A percentile compares a stretch with the other conserved stretches of the same genome.
phyloP scores from a whole-genome alignment of 306 rosid species.

The Acacia confusa region DNA sequence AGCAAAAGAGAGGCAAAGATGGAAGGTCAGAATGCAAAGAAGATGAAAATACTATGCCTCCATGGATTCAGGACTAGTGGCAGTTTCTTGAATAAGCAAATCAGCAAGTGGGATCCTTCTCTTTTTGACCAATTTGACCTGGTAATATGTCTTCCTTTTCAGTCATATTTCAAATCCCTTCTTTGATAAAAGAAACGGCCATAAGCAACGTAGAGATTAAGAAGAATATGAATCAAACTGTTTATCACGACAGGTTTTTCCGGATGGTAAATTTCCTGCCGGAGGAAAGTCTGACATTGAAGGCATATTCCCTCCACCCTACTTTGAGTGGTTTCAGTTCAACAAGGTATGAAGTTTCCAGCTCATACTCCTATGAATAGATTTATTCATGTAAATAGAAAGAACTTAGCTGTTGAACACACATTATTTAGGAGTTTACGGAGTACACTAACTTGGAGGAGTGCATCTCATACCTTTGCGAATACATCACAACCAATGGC shows the following conservation, averaged over 20 bases:
- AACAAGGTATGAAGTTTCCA: constrained; percentile 48
- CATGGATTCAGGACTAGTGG: constrained; percentile 96
- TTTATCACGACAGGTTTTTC: constrained; percentile 55
- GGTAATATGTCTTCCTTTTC: constrained; percentile 38
- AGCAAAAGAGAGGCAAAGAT: constrained; percentile 17
- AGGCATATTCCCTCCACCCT: constrained; percentile 82
- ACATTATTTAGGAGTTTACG: constrained; percentile 62
- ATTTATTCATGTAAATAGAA: neutral
- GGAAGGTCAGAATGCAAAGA: constrained; percentile 46
- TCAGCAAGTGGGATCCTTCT: constrained; percentile 86
- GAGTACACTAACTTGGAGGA: constrained; percentile 78
- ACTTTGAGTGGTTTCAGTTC: constrained; percentile 90
- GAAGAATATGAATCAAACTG: neutral
- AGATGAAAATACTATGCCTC: constrained; percentile 78
- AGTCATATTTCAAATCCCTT: neutral
- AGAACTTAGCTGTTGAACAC: constrained; percentile 10
- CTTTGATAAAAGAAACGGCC: neutral
- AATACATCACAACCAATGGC: constrained; percentile 78
- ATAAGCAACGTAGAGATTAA: neutral
- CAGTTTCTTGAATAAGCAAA: constrained; percentile 67
- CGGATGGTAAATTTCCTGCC: constrained; percentile 71
- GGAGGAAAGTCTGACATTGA: constrained; percentile 91
- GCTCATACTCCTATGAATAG: neutral
- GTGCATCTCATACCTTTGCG: constrained; percentile 64
- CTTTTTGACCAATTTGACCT: constrained; percentile 61